Percentiles rank a stretch among this genome's conserved stretches.
phyloP scores from a whole-genome alignment of 164 flowering plant genomes.

The Cinnamomum chago region DNA sequence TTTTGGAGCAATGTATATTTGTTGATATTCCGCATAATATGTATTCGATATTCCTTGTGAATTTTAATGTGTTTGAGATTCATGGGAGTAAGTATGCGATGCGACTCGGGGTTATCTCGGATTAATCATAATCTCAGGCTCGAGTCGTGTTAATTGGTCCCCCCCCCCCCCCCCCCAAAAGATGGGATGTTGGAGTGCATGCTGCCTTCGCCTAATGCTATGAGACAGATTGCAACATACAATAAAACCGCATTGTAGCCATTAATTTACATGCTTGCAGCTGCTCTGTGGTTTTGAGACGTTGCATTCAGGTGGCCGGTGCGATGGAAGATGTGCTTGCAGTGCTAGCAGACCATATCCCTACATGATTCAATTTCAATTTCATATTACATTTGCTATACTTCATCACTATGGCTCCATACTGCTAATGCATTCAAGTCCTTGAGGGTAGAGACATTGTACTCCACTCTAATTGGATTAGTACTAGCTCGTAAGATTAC shows the following conservation, averaged over 20 bases:
- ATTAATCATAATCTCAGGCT: too few species aligned
- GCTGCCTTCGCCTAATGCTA: constrained; percentile 21
- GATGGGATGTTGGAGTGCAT: constrained; percentile 16
- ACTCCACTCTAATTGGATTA: too few species aligned
- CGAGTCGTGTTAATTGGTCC: too few species aligned
- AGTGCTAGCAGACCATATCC: constrained; percentile 52
- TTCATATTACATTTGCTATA: neutral
- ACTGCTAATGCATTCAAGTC: neutral
- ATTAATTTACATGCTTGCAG: constrained; percentile 36
- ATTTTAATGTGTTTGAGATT: too few species aligned
- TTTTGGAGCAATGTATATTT: too few species aligned
- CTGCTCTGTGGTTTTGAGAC: neutral
- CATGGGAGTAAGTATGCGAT: too few species aligned
- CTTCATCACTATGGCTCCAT: neutral
- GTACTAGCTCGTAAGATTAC: too few species aligned
- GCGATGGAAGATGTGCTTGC: constrained; percentile 25
- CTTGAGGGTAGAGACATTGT: neutral
- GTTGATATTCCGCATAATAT: too few species aligned
- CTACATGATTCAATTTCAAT: constrained; percentile 25
- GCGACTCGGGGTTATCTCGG: too few species aligned
- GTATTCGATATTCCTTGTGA: too few species aligned
- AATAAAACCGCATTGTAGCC: constrained; percentile 35
- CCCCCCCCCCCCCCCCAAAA: neutral
- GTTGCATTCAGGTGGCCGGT: constrained; percentile 44
- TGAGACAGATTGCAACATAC: constrained; percentile 8